phyloP scores from a whole-genome alignment of 139 green algal genomes.

The Coelastrella sp. region DNA sequence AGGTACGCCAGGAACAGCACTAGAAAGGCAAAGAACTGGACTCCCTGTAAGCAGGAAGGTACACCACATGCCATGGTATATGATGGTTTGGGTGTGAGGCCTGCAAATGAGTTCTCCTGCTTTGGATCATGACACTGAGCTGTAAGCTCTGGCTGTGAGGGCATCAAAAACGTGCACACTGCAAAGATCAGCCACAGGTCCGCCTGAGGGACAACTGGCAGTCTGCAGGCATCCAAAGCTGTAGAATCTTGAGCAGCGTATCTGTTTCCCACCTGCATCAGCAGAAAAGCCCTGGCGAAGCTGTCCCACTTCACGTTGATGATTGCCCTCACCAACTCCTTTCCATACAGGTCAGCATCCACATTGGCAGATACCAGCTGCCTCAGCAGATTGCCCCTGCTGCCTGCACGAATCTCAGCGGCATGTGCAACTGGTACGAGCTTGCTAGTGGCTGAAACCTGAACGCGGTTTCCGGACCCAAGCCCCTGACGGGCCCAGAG shows the following conservation, averaged over 20 bases:
- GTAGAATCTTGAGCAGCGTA: neutral
- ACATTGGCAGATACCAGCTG: constrained; percentile 46
- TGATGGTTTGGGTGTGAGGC: neutral
- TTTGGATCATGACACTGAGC: too few species aligned
- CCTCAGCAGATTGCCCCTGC: constrained; percentile 39
- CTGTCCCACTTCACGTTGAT: constrained; percentile 48
- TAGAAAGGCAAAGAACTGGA: constrained; percentile 43
- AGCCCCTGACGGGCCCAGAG: constrained; percentile 11
- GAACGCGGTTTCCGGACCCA: constrained; percentile 1
- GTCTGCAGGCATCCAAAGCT: too few species aligned
- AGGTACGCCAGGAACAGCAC: constrained; percentile 43
- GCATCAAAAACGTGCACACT: too few species aligned
- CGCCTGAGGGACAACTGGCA: too few species aligned
- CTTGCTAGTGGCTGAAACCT: constrained; percentile 34
- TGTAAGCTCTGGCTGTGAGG: too few species aligned
- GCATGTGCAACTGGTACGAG: constrained; percentile 36
- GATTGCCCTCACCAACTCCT: constrained; percentile 39
- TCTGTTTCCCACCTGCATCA: constrained; percentile 37
- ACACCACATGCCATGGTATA: neutral
- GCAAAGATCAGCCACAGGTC: too few species aligned
- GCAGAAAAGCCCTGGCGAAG: constrained; percentile 40
- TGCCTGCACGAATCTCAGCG: constrained; percentile 38
- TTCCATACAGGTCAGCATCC: constrained; percentile 43
- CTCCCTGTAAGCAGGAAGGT: constrained; percentile 5
- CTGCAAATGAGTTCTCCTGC: too few species aligned